phyloP scores from a whole-genome alignment of 2,329 filamentous ascomycete genomes.

The Xenoacremonium recifei region DNA sequence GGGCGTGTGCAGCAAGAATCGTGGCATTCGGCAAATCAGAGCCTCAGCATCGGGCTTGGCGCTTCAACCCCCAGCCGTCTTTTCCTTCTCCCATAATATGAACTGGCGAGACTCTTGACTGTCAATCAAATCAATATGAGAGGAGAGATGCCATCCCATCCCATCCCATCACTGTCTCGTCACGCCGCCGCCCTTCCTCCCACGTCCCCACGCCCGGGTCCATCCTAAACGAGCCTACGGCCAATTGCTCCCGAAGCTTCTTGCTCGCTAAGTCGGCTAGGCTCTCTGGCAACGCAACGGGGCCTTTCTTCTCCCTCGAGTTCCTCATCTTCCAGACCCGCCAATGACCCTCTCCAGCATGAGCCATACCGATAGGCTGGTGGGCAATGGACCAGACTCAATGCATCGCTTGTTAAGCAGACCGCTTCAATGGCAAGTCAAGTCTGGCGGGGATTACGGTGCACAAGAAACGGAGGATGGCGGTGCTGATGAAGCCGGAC shows the following conservation, averaged over 20 bases:
- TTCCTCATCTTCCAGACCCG: too few relatives aligned
- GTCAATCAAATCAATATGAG: too few relatives aligned
- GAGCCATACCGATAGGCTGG: neutral
- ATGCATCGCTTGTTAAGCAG: constrained; percentile 6
- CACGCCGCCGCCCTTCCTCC: too few relatives aligned
- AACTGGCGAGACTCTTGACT: neutral
- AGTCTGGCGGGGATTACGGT: too few relatives aligned
- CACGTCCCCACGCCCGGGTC: neutral
- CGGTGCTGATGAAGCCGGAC: neutral
- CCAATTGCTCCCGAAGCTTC: neutral
- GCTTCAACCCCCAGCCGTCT: neutral
- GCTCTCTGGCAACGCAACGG: too few relatives aligned
- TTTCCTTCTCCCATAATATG: neutral
- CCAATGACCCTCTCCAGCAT: too few relatives aligned
- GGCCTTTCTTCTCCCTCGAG: too few relatives aligned
- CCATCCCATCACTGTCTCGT: too few relatives aligned
- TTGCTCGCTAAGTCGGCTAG: too few relatives aligned
- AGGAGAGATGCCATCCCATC: neutral
- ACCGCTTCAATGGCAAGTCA: constrained; percentile 2
- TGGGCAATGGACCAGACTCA: constrained; percentile 1
- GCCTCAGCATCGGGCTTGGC: neutral
- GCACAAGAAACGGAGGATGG: too few relatives aligned
- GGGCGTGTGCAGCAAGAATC: too few relatives aligned
- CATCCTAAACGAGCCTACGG: neutral
- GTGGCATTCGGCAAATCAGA: neutral